These are phyloP conservation scores for Phytophthora syringae DNA, from an alignment of 352 stramenopile genomes.

Conservation along the genomic window DNA sequence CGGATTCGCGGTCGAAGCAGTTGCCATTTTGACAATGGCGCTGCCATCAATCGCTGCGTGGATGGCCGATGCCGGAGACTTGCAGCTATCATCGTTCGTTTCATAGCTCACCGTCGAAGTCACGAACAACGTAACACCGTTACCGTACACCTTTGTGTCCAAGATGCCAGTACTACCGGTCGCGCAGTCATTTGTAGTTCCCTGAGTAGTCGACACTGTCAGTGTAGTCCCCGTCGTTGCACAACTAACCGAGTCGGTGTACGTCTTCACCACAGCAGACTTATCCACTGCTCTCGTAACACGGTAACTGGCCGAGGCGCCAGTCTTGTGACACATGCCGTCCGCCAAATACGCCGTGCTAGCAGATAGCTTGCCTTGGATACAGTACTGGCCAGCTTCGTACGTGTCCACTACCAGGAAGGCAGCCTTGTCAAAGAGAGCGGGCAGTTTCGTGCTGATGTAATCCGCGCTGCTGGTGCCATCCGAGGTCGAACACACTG, in stretches of 20 bases:
- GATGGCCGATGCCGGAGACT: no score
- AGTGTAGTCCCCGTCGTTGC: not conserved
- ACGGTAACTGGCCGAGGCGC: not conserved
- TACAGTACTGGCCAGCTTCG: no score
- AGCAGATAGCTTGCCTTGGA: no score
- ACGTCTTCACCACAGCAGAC: not conserved
- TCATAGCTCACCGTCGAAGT: slow-evolving; percentile 1
- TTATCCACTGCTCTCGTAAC: not conserved
- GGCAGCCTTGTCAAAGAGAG: no score
- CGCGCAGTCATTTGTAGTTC: no score
- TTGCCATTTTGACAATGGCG: no score
- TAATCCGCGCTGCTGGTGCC: no score
- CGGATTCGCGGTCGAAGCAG: no score
- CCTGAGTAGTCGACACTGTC: not conserved
- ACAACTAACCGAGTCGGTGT: not conserved
- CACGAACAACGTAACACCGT: not conserved
- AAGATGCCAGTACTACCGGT: not conserved
- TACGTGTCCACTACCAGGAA: no score
- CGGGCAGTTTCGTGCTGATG: no score
- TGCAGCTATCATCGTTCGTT: not conserved
- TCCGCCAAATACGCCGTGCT: not conserved
- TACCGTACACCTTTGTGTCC: not conserved
- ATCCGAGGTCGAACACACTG: no score
- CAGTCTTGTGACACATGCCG: not conserved
- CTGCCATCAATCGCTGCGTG: no score